A percentile compares a stretch with the other conserved stretches of the same genome.
Evolutionary conservation across 2,329 filamentous ascomycete species (phyloP).

Genomic region (Colletotrichum chrysophilum): DNA sequence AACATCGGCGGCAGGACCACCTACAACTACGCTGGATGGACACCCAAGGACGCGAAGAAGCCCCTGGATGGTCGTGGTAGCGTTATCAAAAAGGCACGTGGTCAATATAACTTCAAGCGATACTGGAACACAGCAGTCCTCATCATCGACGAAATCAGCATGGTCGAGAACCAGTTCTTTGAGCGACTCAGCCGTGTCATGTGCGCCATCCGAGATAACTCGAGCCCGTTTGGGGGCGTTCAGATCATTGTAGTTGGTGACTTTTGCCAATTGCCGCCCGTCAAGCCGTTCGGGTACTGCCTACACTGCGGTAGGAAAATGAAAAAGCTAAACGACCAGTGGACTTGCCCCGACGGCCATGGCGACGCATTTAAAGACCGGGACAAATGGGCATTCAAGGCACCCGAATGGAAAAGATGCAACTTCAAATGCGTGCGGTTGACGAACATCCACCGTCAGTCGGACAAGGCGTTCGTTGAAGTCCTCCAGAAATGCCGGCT

Average conservation of each 20-base stretch:
- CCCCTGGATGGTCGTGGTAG: neutral
- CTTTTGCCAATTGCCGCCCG: too few relatives aligned
- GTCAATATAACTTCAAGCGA: conserved; percentile 36
- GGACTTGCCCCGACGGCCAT: neutral
- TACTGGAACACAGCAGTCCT: conserved; percentile 56
- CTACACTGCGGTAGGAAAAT: neutral
- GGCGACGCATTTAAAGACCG: conserved; percentile 32
- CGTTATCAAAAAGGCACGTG: neutral
- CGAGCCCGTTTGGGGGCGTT: neutral
- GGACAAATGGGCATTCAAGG: conserved; percentile 68
- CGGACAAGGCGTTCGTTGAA: conserved; percentile 55
- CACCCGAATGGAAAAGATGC: conserved; percentile 58
- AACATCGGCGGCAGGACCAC: conserved; percentile 62
- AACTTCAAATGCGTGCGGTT: conserved; percentile 59
- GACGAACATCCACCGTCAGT: conserved; percentile 61
- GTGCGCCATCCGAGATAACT: neutral
- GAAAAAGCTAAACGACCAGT: neutral
- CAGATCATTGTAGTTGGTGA: neutral
- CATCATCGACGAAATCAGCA: conserved; percentile 72
- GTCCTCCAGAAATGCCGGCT: conserved; percentile 61
- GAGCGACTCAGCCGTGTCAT: conserved; percentile 59
- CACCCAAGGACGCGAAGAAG: conserved; percentile 27
- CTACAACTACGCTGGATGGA: conserved; percentile 64
- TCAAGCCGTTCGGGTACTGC: neutral
- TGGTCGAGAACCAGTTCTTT: conserved; percentile 70